phyloP scores from a whole-genome alignment of 805 yeast genomes.

The Sugiyamaella americana region DNA sequence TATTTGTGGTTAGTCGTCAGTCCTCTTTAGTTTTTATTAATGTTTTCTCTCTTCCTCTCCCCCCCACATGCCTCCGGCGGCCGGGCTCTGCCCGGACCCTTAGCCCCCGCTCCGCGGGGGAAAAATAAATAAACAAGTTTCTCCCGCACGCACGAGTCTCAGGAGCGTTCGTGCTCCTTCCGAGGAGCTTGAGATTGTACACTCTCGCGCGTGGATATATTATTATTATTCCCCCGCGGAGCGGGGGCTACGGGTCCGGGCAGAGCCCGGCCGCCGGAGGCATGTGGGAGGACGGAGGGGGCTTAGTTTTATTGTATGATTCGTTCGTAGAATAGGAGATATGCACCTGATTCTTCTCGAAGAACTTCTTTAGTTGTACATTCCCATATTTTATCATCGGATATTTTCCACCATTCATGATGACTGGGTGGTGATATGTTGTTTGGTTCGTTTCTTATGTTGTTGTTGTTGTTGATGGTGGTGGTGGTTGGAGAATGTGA shows the following conservation, averaged over 20 bases:
- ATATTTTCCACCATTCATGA: conserved; percentile 63
- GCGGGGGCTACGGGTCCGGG: too few species aligned
- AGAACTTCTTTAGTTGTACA: conserved; percentile 52
- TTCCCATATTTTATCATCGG: conserved; percentile 69
- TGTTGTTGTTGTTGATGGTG: neutral
- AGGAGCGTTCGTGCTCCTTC: too few species aligned
- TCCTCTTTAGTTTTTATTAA: too few species aligned
- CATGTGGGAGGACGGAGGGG: too few species aligned
- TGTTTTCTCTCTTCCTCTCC: too few species aligned
- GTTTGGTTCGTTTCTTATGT: conserved; percentile 1
- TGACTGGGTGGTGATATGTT: conserved; percentile 40
- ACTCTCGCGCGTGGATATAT: too few species aligned
- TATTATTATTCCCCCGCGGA: too few species aligned
- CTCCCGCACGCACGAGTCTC: too few species aligned
- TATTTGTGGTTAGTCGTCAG: conserved; percentile 1
- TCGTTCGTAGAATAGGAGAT: conserved; percentile 74
- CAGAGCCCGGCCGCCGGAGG: too few species aligned
- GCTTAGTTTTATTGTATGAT: neutral
- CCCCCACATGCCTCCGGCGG: neutral
- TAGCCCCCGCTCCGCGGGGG: neutral
- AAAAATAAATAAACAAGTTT: too few species aligned
- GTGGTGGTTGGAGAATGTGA: neutral
- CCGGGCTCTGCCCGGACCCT: neutral
- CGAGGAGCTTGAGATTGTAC: too few species aligned
- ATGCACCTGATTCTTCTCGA: conserved; percentile 68